These are phyloP conservation scores for Alternaria infectoria DNA, from an alignment of 2,329 filamentous ascomycete species.

Conservation along the genomic window DNA sequence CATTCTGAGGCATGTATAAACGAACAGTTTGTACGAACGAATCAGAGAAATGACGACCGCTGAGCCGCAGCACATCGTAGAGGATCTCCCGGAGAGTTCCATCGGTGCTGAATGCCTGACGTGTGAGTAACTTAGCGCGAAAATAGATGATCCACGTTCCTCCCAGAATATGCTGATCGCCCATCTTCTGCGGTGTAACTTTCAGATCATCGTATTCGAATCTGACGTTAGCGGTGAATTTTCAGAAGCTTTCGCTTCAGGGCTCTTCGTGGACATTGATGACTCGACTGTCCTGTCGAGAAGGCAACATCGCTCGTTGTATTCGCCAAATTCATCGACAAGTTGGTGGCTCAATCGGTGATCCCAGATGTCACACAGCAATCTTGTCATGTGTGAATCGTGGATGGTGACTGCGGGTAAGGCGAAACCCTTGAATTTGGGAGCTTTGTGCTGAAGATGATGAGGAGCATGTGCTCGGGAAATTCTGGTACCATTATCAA, in stretches of 20 bases:
- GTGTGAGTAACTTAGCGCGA: not conserved
- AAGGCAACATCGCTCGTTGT: not conserved
- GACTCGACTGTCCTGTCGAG: not conserved
- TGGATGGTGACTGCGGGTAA: not conserved
- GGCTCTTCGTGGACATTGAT: not conserved
- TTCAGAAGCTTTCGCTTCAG: not conserved
- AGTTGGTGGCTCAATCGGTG: not conserved
- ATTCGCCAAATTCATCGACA: not conserved
- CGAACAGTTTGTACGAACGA: not conserved
- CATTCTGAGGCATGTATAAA: not conserved
- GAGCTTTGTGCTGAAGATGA: not conserved
- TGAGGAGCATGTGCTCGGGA: not conserved
- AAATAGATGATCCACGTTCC: not conserved
- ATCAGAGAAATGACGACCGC: not conserved
- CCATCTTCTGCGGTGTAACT: not conserved
- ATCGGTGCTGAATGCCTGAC: not conserved
- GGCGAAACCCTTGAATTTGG: not conserved
- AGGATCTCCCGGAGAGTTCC: not conserved
- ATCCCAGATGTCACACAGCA: not conserved
- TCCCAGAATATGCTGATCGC: not conserved
- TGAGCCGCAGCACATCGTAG: not conserved
- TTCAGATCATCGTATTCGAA: not conserved
- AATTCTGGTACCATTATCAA: not conserved
- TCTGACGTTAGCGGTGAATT: not conserved
- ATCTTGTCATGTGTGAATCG: not conserved